phyloP scores from a whole-genome alignment of 1,139 yeast genomes.

The Magnusiomyces tetraspermus region DNA sequence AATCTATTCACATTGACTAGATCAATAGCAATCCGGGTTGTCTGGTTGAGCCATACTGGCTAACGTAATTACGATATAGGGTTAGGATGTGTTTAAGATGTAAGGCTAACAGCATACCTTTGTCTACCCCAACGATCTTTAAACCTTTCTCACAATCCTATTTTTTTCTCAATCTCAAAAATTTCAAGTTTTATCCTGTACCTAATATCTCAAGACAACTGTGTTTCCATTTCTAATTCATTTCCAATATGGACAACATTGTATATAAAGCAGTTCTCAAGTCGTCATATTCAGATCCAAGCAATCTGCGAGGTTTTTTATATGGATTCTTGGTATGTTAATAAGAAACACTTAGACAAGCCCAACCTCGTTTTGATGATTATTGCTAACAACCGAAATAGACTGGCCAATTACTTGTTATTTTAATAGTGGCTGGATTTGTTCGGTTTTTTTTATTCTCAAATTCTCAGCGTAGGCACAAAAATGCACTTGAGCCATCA shows the following conservation, averaged over 20 bases:
- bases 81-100: neutral
- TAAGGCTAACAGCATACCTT: neutral
- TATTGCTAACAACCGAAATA: slow-evolving; percentile 13
- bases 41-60: no score
- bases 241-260: neutral
- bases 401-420: slow-evolving; percentile 71
- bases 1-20: no score
- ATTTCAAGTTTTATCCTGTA: no score
- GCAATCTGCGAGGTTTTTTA: slow-evolving; percentile 11
- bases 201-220: no score
- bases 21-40: no score
- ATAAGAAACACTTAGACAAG: no score
- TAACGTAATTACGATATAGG: neutral
- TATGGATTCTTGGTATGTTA: slow-evolving; percentile 14
- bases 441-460: slow-evolving; percentile 84
- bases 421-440: slow-evolving; percentile 59
- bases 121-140: neutral
- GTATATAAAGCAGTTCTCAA: neutral
- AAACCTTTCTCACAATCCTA: neutral
- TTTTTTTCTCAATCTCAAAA: neutral
- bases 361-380: neutral
- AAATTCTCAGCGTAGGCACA: slow-evolving; percentile 40
- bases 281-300: neutral
- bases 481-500: slow-evolving; percentile 1
- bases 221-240: no score